Evolutionary conservation across 352 stramenopile genomes (phyloP).

Genomic region (Globisporangium paddicum): DNA sequence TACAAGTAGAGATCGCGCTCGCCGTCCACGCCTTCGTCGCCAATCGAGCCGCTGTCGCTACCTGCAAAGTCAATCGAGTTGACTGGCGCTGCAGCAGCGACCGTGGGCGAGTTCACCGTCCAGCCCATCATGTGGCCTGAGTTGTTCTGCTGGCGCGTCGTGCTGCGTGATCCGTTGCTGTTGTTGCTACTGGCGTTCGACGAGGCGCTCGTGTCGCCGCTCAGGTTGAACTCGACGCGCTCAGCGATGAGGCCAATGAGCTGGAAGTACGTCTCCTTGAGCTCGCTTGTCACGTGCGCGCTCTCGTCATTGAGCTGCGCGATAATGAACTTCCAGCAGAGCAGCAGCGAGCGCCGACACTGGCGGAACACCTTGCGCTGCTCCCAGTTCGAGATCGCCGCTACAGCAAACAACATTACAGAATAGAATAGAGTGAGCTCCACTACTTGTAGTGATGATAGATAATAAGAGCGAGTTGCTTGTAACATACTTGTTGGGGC

Average conservation of each 20-base stretch:
- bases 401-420: slow-evolving; percentile 1
- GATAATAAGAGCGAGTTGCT: not conserved
- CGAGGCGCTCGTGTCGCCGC: slow-evolving; percentile 13
- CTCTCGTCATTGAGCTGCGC: slow-evolving; percentile 51
- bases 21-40: slow-evolving; percentile 30
- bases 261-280: slow-evolving; percentile 55
- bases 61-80: not conserved
- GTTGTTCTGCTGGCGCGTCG: slow-evolving; percentile 4
- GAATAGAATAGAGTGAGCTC: too few species aligned
- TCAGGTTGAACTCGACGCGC: slow-evolving; percentile 61
- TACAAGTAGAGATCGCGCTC: slow-evolving; percentile 61
- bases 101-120: slow-evolving; percentile 25
- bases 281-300: slow-evolving; percentile 24
- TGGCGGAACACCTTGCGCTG: slow-evolving; percentile 47
- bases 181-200: not conserved
- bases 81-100: slow-evolving; percentile 5
- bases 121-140: slow-evolving; percentile 17
- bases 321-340: slow-evolving; percentile 66
- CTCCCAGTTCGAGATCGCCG: slow-evolving; percentile 25
- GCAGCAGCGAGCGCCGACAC: slow-evolving; percentile 48
- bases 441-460: too few species aligned
- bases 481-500: slow-evolving; percentile 14
- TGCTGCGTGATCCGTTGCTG: slow-evolving; percentile 1
- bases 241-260: slow-evolving; percentile 59
- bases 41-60: slow-evolving; percentile 10